phyloP scores from a whole-genome alignment of 495 filamentous ascomycete species.

The Rhizodiscina lignyota region DNA sequence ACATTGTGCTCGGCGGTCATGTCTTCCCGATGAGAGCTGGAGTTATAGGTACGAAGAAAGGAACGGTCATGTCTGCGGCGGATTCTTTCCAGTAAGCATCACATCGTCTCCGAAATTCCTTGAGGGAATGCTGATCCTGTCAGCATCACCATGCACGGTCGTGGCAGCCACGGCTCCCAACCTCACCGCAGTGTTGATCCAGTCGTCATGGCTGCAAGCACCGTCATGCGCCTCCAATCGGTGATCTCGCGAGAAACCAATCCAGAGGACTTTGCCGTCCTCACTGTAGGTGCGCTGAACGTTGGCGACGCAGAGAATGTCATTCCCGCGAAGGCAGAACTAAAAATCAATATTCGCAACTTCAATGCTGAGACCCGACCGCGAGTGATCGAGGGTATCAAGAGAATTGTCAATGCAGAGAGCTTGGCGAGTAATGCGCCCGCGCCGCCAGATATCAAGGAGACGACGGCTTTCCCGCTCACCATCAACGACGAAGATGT shows the following conservation, averaged over 20 bases:
- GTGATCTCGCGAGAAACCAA: conserved; percentile 36
- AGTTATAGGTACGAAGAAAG: background rate
- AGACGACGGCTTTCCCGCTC: conserved; percentile 26
- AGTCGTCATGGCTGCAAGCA: conserved; percentile 32
- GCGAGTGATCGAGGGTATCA: conserved; percentile 27
- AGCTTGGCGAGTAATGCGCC: conserved; percentile 27
- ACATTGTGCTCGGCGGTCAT: conserved; percentile 41
- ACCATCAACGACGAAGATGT: conserved; percentile 33
- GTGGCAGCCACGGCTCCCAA: conserved; percentile 33
- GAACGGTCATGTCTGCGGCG: background rate
- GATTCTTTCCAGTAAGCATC: conserved; percentile 5
- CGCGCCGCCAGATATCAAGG: conserved; percentile 23
- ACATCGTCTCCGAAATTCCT: too few relatives aligned
- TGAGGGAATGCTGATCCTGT: too few relatives aligned
- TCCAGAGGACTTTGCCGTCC: conserved; percentile 33
- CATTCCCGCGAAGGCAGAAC: conserved; percentile 29
- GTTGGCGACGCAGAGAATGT: conserved; percentile 35
- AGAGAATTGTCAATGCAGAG: conserved; percentile 37
- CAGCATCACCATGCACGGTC: conserved; percentile 32
- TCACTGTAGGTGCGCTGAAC: conserved; percentile 36
- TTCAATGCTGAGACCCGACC: conserved; percentile 23
- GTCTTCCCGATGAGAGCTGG: conserved; percentile 26
- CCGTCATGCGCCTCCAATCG: conserved; percentile 37
- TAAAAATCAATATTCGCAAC: conserved; percentile 34
- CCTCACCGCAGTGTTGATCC: conserved; percentile 40